A percentile compares a stretch with the other conserved stretches of the same genome.
Conservation (phyloP, 495 filamentous ascomycete genomes). For the Margaritispora aquatica region DNA sequence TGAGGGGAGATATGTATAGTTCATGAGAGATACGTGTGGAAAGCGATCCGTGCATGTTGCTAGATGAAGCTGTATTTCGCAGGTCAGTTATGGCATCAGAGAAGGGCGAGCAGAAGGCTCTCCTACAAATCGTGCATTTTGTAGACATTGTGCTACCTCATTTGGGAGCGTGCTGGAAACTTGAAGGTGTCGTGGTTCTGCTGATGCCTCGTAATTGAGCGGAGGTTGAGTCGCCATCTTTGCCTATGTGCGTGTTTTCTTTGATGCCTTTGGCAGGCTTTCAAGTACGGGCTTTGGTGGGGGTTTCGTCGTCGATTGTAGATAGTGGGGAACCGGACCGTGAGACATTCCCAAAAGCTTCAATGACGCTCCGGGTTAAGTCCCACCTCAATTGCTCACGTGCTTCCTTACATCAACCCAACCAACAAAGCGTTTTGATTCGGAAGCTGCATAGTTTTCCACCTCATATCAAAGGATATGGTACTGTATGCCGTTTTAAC, state of each 20-base stretch:
- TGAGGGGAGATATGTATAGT: conserved; percentile 92
- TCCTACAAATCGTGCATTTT: conserved; percentile 89
- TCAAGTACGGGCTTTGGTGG: not conserved
- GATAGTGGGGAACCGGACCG: not conserved
- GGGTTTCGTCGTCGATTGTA: not conserved
- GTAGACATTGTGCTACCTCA: conserved; percentile 83
- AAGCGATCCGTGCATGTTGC: conserved; percentile 77
- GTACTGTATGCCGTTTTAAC: no score
- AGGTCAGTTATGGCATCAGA: not conserved
- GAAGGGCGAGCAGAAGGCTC: not conserved
- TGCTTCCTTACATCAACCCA: not conserved
- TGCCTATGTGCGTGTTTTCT: not conserved
- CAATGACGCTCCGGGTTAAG: not conserved
- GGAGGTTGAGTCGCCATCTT: conserved; percentile 28
- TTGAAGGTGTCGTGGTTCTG: conserved; percentile 63
- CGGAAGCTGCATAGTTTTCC: no score
- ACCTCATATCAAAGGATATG: no score
- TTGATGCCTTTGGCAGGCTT: not conserved
- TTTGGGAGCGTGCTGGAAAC: conserved; percentile 53
- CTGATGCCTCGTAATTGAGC: conserved; percentile 70
- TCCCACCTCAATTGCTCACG: not conserved
- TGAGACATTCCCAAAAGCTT: not conserved
- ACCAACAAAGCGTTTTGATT: no score
- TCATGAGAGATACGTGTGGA: conserved; percentile 97
- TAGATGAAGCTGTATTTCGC: conserved; percentile 68